Evolutionary conservation across 352 stramenopile species (phyloP).

Genomic region (Phytophthora pini): DNA sequence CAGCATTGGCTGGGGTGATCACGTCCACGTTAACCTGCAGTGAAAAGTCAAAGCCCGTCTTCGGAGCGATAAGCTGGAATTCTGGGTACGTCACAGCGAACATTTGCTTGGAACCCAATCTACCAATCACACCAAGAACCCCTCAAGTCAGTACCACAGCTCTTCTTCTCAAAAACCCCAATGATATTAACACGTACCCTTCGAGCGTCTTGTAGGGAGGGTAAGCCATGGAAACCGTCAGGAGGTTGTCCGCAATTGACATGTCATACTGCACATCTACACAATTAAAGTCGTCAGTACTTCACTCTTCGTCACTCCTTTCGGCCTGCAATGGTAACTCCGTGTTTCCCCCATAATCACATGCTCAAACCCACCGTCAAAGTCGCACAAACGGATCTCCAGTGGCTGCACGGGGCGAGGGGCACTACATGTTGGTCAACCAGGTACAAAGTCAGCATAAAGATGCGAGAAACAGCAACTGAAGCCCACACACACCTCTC

Average conservation of each 20-base stretch:
- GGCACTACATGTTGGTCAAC: conserved; percentile 46
- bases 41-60: conserved; percentile 83
- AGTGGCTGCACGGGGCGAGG: conserved; percentile 76
- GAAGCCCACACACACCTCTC: conserved; percentile 57
- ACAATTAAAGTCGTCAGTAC: conserved; percentile 15
- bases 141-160: neutral
- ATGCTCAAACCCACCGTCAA: conserved; percentile 64
- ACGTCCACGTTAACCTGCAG: conserved; percentile 80
- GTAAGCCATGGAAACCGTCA: conserved; percentile 83
- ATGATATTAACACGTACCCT: conserved; percentile 36
- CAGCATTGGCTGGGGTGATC: conserved; percentile 73
- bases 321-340: neutral
- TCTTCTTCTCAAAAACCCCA: neutral
- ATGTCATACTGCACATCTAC: conserved; percentile 87
- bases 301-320: neutral
- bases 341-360: neutral
- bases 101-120: conserved; percentile 75
- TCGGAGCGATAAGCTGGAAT: conserved; percentile 68
- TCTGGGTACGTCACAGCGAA: conserved; percentile 76
- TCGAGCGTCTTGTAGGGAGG: conserved; percentile 76
- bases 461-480: neutral
- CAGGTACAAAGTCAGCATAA: conserved; percentile 4
- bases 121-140: conserved; percentile 19
- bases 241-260: conserved; percentile 69
- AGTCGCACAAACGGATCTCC: conserved; percentile 85